Evolutionary conservation across 202 grass and related monocot genomes (phyloP), one percentile per base, ranked within the genome.

Genomic region (Schoenoplectus tabernaemontani): DNA sequence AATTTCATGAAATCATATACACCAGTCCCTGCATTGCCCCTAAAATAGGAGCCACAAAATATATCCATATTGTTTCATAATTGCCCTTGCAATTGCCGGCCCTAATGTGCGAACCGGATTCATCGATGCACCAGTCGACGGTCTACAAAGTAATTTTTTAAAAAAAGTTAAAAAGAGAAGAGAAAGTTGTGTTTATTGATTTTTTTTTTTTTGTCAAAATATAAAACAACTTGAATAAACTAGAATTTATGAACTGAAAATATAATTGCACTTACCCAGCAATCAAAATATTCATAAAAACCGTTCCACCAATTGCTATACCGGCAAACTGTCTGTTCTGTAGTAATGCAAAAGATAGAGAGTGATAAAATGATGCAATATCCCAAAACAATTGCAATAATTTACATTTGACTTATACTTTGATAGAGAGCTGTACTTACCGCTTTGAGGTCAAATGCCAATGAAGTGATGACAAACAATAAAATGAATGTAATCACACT

Each of bases 401-500:
- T 10, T 38, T 22, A 30, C 36, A 37, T 37, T n/a, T n/a, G n/a
- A n/a, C n/a, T n/a, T n/a, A n/a, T n/a, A n/a, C n/a, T n/a, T n/a
- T n/a, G n/a, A n/a, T n/a, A n/a, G n/a, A n/a, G n/a, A n/a, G n/a
- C n/a, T n/a, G n/a, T n/a, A n/a, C n/a, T n/a, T n/a, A n/a, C n/a
- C n/a, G n/a, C n/a, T n/a, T n/a, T n/a, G n/a, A n/a, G n/a, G n/a
- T n/a, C n/a, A n/a, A n/a, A n/a, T n/a, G n/a, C n/a, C n/a, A n/a
- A n/a, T n/a, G n/a, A 80, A 53, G 83, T 71, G 86, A 88, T 91
- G 50, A 91, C 84, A 57, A 93, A 86, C 15, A 90, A 42, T 24
- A 93, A 77, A 10, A 87, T 15, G 16, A 93, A 93, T 4, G 88
- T 93, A 7, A 80, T 90, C 26, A 90, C 23, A 69, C 84, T 88